phyloP scores from a whole-genome alignment of 306 rosid species.

The Comarum palustre region DNA sequence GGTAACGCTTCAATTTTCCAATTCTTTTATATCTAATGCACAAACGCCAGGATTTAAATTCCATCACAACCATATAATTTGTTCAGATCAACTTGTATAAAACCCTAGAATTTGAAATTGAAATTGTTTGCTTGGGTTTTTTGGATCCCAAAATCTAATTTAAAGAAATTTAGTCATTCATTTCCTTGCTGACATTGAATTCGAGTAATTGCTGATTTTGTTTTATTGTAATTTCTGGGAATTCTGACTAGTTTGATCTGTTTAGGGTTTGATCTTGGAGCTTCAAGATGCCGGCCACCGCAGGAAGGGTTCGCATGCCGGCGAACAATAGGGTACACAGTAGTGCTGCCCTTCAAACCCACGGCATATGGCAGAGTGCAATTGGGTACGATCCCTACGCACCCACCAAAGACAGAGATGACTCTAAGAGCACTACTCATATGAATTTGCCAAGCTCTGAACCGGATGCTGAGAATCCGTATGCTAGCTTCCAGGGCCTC shows the following conservation, averaged over 20 bases:
- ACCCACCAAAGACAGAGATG: slow-evolving; percentile 65
- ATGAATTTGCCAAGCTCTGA: slow-evolving; percentile 39
- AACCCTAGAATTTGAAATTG: not conserved
- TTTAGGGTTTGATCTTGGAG: slow-evolving; percentile 28
- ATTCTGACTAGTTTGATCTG: slow-evolving; percentile 12
- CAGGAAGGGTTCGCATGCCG: slow-evolving; percentile 99
- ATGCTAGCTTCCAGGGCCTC: slow-evolving; percentile 90
- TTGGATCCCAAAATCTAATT: not conserved
- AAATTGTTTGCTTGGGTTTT: not conserved
- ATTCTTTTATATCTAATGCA: not conserved
- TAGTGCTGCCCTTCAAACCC: slow-evolving; percentile 97
- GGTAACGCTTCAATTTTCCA: slow-evolving; percentile 1
- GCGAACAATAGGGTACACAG: slow-evolving; percentile 96
- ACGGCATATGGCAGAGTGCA: slow-evolving; percentile 97
- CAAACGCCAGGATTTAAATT: not conserved
- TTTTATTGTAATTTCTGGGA: not conserved
- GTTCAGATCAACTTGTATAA: not conserved
- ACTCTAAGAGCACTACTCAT: slow-evolving; percentile 49
- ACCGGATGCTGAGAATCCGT: slow-evolving; percentile 81
- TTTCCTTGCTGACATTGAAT: not conserved
- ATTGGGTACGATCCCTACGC: slow-evolving; percentile 93
- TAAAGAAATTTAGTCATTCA: not conserved
- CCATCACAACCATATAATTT: not conserved
- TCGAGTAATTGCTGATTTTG: not conserved
- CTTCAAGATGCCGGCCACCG: slow-evolving; percentile 87